Evolutionary conservation across 1,284 basidiomycete species (phyloP).

Genomic region (Puccinia sorghi): DNA sequence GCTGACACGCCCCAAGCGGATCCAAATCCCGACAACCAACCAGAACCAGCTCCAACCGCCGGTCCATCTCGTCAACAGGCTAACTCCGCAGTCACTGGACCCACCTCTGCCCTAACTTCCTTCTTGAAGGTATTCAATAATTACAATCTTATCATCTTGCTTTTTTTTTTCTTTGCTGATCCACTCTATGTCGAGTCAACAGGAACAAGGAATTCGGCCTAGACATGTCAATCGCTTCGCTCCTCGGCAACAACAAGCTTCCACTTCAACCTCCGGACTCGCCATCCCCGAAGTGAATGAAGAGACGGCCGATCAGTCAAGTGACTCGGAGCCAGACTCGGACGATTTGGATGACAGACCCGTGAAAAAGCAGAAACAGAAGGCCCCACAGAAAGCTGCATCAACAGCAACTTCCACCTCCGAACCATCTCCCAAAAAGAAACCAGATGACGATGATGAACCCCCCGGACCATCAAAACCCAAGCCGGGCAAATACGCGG

Average conservation of each 20-base stretch:
- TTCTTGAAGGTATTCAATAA: constrained; percentile 71
- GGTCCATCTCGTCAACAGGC: constrained; percentile 50
- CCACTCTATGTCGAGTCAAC: constrained; percentile 21
- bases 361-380: background rate
- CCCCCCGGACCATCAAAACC: constrained; percentile 13
- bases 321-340: constrained; percentile 40
- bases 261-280: constrained; percentile 60
- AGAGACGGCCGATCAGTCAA: constrained; percentile 31
- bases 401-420: background rate
- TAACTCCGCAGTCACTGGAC: constrained; percentile 69
- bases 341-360: constrained; percentile 32
- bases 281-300: constrained; percentile 59
- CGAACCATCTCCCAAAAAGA: constrained; percentile 1
- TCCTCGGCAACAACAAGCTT: constrained; percentile 56
- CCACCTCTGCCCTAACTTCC: constrained; percentile 85
- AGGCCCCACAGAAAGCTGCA: background rate
- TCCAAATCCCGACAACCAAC: background rate
- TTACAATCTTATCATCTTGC: background rate
- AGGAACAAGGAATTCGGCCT: constrained; percentile 74
- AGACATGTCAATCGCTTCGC: constrained; percentile 53
- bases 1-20: background rate
- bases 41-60: background rate
- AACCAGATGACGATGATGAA: background rate
- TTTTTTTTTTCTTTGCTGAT: background rate
- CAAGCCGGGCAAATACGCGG: constrained; percentile 39